These are phyloP conservation scores for Amauroascus verrucosus DNA, from an alignment of 2,329 filamentous ascomycete species.

Conservation along the genomic window DNA sequence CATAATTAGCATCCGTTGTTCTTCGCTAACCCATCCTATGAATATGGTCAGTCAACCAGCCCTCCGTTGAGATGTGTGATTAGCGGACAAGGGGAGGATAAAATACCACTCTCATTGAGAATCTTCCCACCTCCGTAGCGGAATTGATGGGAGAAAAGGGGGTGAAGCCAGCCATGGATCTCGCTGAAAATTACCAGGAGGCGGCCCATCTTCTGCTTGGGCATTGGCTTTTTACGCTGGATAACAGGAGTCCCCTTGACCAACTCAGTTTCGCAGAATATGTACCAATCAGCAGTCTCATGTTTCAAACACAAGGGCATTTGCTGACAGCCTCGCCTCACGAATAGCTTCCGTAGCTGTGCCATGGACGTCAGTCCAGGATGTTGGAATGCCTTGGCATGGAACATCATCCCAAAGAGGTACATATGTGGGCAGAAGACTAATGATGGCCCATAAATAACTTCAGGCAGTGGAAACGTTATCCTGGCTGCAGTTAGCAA, in stretches of 20 bases:
- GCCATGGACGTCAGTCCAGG: neutral
- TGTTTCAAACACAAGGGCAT: neutral
- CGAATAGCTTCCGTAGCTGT: neutral
- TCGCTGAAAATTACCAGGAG: neutral
- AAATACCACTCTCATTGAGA: neutral
- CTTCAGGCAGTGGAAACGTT: neutral
- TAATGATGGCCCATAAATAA: neutral
- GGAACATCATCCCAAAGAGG: neutral
- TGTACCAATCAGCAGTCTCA: neutral
- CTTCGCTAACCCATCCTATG: conserved; percentile 7
- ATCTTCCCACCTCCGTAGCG: neutral
- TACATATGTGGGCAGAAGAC: neutral
- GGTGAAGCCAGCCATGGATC: neutral
- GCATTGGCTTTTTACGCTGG: neutral
- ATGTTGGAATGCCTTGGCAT: neutral
- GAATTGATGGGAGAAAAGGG: neutral
- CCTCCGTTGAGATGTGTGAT: neutral
- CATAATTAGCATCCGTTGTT: conserved; percentile 18
- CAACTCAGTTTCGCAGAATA: neutral
- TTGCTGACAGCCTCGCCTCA: neutral
- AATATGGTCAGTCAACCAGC: neutral
- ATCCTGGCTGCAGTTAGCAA: neutral
- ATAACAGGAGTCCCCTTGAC: neutral
- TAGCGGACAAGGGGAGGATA: neutral
- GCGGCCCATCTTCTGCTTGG: neutral